phyloP scores from a whole-genome alignment of 176 grass and related monocot species.

The Paspalum notatum region DNA sequence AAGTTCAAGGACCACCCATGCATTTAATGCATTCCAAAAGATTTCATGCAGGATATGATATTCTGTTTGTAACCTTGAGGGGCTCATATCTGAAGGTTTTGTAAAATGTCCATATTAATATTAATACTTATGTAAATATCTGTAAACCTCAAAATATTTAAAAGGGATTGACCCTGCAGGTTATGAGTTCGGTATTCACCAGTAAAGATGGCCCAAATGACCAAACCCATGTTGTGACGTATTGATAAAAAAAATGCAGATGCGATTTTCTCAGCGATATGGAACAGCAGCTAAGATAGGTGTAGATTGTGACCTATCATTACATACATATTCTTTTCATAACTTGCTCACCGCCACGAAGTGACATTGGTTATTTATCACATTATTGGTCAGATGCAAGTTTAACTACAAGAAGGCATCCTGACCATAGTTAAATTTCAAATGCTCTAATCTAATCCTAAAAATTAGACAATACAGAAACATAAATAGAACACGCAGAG shows the following conservation, averaged over 20 bases:
- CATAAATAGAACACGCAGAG: background rate
- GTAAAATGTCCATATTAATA: background rate
- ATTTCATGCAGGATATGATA: background rate
- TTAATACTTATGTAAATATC: background rate
- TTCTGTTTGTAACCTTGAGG: background rate
- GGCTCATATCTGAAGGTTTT: background rate
- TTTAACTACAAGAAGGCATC: background rate
- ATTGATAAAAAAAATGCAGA: background rate
- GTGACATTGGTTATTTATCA: background rate
- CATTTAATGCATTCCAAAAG: no score
- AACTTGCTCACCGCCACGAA: background rate
- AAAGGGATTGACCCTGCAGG: background rate
- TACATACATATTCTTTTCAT: background rate
- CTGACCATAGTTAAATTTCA: background rate
- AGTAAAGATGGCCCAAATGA: background rate
- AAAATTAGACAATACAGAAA: constrained; percentile 3
- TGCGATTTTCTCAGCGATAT: background rate
- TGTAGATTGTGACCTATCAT: background rate
- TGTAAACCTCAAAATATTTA: background rate
- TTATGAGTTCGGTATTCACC: background rate
- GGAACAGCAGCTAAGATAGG: background rate
- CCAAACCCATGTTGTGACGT: background rate
- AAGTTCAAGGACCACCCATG: no score
- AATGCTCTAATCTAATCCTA: constrained; percentile 15
- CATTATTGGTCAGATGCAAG: constrained; percentile 1